Evolutionary conservation across 208 protist genomes (phyloP), one percentile per base, ranked within the genome.

Genomic region (Acanthamoeba pearcei): DNA sequence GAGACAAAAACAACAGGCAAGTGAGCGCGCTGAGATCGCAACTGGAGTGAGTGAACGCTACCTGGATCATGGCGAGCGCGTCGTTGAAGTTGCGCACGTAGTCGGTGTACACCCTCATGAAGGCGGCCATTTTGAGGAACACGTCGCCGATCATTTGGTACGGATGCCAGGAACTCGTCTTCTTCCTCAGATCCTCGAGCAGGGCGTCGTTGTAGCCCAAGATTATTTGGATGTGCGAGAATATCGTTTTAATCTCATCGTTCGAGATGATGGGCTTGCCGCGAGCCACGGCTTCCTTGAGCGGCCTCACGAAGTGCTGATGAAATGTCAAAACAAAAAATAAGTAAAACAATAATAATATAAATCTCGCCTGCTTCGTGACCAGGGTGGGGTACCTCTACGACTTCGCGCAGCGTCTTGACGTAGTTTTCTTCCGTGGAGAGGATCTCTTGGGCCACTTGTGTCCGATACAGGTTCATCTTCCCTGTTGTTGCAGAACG

Each of bases 141-240:
- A 66, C 55, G 29, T 89, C 55, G 46, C 82, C 49, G 15, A 89
- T 42, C 82, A 66, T 57, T 89, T 89, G 82, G 35, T 57, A 68
- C 10, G 86, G 62, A 42, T 74, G 32, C 86, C 64, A 76, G 60
- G n/a, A 49, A 6, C 64, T 53, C 22, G 66, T 74, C 55, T 76
- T 74, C 86, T 74, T 92, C 29, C 62, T 32, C 22, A 92, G 86
- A 5, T 92, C 86, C 60, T 68, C 64, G 27, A 92, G 49, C 46
- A 92, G 60, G 24, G 86, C 55, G 24, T 74, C 62, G 64, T 92
- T 92, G 42, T 68, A 76, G 35, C 62, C 86, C 29, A 92, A 17
- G 29, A 92, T 92, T 60, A 92, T 92, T 92, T 92, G 62, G 55
- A 92, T 92, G 35, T 68, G 29, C 46, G 86, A 92, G 86, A 92